phyloP scores from a whole-genome alignment of 352 stramenopile species.

The Phytopythium oedochilum region DNA sequence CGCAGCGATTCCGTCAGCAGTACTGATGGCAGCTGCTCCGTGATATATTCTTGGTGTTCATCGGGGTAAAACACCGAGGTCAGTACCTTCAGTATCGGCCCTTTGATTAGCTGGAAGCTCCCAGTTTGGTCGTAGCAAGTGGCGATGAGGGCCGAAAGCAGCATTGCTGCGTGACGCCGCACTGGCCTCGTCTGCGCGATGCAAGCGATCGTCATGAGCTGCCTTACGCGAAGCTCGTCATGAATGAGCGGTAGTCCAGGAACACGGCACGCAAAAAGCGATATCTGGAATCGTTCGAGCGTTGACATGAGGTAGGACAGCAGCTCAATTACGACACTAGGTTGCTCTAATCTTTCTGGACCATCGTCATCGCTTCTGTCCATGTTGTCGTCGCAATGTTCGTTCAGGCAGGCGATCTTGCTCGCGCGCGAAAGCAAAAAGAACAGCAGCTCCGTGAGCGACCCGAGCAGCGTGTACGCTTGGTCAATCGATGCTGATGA shows the following conservation, averaged over 20 bases:
- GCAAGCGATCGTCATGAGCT: conserved; percentile 45
- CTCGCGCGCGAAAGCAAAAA: conserved; percentile 47
- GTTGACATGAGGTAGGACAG: conserved; percentile 48
- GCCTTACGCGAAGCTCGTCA: conserved; percentile 39
- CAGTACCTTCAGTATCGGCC: conserved; percentile 40
- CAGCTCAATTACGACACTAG: conserved; percentile 41
- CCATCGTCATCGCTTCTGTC: conserved; percentile 15
- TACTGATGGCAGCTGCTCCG: not conserved
- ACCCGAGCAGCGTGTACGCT: conserved; percentile 42
- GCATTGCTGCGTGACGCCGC: conserved; percentile 23
- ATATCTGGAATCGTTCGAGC: conserved; percentile 39
- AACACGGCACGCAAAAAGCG: conserved; percentile 52
- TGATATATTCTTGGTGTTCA: not conserved
- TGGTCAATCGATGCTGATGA: conserved; percentile 22
- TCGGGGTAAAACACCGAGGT: conserved; percentile 38
- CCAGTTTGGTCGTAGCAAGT: conserved; percentile 62
- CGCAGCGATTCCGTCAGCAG: conserved; percentile 31
- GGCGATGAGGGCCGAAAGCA: conserved; percentile 43
- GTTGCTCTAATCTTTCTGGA: not conserved
- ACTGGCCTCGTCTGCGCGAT: conserved; percentile 24
- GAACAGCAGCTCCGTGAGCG: conserved; percentile 51
- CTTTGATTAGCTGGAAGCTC: conserved; percentile 51
- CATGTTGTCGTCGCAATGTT: conserved; percentile 11
- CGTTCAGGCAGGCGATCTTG: conserved; percentile 33
- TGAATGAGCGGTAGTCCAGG: conserved; percentile 40